These are phyloP conservation scores for Hygrocybe coccinea DNA, from an alignment of 768 basidiomycete species.

Conservation along the genomic window DNA sequence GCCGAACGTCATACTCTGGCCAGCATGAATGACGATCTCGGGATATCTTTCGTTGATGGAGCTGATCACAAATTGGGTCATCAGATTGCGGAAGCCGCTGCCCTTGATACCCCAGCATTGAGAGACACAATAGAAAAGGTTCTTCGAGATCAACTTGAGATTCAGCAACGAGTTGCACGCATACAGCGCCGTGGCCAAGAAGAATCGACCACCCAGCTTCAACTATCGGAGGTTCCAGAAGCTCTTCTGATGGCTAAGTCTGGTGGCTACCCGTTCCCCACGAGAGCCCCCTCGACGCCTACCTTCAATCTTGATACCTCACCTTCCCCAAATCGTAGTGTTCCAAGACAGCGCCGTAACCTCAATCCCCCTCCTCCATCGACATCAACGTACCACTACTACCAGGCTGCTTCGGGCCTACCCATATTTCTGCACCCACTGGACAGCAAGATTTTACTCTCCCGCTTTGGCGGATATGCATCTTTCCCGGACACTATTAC, in stretches of 20 bases:
- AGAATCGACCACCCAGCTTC: conserved; percentile 18
- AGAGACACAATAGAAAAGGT: conserved; percentile 60
- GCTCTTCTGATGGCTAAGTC: conserved; percentile 51
- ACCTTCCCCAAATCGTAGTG: conserved; percentile 35
- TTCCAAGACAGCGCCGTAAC: conserved; percentile 63
- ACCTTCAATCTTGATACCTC: conserved; percentile 1
- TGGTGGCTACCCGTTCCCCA: conserved; percentile 12
- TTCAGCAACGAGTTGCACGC: conserved; percentile 40
- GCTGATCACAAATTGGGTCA: conserved; percentile 72
- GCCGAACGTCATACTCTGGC: conserved; percentile 62
- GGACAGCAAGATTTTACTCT: conserved; percentile 87
- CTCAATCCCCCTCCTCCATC: conserved; percentile 83
- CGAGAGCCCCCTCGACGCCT: conserved; percentile 8
- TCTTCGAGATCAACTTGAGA: conserved; percentile 50
- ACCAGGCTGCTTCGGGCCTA: conserved; percentile 88
- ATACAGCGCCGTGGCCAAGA: conserved; percentile 28
- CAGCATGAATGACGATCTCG: conserved; percentile 71
- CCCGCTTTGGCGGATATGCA: conserved; percentile 76
- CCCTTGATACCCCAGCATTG: conserved; percentile 67
- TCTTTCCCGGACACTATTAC: conserved; percentile 80
- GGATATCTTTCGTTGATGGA: conserved; percentile 71
- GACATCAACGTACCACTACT: conserved; percentile 90
- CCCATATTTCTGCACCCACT: conserved; percentile 93
- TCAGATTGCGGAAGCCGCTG: conserved; percentile 75
- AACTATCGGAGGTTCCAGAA: conserved; percentile 44